Evolutionary conservation across 345 rosid species (phyloP).

Genomic region (Aquilaria sinensis): DNA sequence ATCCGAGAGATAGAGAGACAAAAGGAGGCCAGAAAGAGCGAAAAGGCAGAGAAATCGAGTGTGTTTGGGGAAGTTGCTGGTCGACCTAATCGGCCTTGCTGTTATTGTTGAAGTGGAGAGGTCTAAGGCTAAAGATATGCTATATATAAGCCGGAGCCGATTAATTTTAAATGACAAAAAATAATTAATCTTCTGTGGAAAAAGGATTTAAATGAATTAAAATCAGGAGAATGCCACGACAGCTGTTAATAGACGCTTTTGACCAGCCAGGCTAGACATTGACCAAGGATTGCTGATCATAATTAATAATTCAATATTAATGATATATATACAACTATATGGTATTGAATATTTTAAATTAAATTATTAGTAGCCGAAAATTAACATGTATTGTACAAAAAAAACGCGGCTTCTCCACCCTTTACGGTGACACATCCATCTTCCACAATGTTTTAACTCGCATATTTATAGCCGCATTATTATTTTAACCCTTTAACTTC

Average conservation of each 20-base stretch:
- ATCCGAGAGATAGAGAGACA: neutral
- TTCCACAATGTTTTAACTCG: constrained; percentile 8
- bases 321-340: constrained; percentile 9
- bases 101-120: constrained; percentile 17
- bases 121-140: neutral
- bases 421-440: constrained; percentile 11
- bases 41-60: constrained; percentile 6
- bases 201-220: neutral
- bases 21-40: constrained; percentile 8
- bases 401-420: constrained; percentile 30
- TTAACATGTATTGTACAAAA: constrained; percentile 4
- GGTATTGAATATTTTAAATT: constrained; percentile 1
- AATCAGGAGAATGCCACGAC: neutral
- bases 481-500: neutral
- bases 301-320: no score
- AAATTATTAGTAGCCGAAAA: no score
- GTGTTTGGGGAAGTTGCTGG: neutral
- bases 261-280: constrained; percentile 7
- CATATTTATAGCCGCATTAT: neutral
- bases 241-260: constrained; percentile 15
- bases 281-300: no score
- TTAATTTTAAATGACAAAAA: neutral
- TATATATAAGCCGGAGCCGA: constrained; percentile 18
- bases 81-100: neutral
- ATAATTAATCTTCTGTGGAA: no score